Evolutionary conservation across 2,329 filamentous ascomycete species (phyloP).

Genomic region (Pseudogymnoascus sp.): DNA sequence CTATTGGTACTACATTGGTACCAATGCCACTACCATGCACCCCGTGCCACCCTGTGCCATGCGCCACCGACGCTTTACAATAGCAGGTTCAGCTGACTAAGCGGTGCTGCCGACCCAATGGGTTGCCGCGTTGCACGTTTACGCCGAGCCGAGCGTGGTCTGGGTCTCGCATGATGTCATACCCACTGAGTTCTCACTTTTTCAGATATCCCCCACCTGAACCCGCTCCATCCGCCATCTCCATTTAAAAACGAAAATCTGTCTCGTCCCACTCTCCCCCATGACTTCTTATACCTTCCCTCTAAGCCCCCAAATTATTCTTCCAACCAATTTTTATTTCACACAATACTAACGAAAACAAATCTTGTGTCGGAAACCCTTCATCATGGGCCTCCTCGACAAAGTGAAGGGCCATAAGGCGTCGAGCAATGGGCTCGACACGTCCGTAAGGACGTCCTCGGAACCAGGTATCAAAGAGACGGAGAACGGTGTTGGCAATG

Average conservation of each 20-base stretch:
- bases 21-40: constrained; percentile 36
- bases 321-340: background rate
- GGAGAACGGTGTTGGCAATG: background rate
- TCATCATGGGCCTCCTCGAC: constrained; percentile 6
- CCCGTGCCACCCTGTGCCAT: constrained; percentile 49
- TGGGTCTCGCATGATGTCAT: background rate
- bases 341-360: background rate
- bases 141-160: background rate
- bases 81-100: constrained; percentile 4
- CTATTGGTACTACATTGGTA: constrained; percentile 25
- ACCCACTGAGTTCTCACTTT: constrained; percentile 5
- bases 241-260: constrained; percentile 8
- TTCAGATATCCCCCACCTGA: background rate
- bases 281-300: background rate
- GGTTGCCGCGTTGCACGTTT: background rate
- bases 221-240: constrained; percentile 1
- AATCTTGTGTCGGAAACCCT: background rate
- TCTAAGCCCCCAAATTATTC: background rate
- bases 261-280: constrained; percentile 1
- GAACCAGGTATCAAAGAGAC: background rate
- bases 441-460: background rate
- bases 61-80: background rate
- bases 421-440: constrained; percentile 3
- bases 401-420: background rate
- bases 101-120: background rate